Conservation (phyloP, 2,329 filamentous ascomycete species). For the Penicillium sp. region DNA sequence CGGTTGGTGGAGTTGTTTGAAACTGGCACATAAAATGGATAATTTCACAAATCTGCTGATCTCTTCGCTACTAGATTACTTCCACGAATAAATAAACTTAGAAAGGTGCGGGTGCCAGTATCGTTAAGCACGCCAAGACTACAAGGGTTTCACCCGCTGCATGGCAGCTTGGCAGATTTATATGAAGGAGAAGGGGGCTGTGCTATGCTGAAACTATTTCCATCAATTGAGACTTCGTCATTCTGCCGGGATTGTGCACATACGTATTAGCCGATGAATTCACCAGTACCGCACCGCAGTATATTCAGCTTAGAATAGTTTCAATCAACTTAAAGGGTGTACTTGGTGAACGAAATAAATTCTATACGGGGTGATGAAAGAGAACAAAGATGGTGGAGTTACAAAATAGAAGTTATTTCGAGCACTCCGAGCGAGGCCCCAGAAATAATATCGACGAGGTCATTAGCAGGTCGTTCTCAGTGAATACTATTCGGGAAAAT, state of each 20-base stretch:
- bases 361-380: too few relatives aligned
- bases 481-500: too few relatives aligned
- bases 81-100: slow-evolving; percentile 14
- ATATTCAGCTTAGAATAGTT: too few relatives aligned
- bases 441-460: too few relatives aligned
- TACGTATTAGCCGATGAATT: background rate
- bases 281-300: background rate
- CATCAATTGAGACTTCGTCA: slow-evolving; percentile 8
- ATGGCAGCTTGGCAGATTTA: slow-evolving; percentile 13
- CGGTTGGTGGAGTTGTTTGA: background rate
- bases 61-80: background rate
- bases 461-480: too few relatives aligned
- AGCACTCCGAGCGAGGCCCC: too few relatives aligned
- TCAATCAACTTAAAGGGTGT: too few relatives aligned
- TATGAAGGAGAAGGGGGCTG: slow-evolving; percentile 4
- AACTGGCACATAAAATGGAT: too few relatives aligned
- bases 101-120: background rate
- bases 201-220: slow-evolving; percentile 4
- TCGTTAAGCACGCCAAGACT: slow-evolving; percentile 11
- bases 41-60: background rate
- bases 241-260: background rate
- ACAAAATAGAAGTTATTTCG: too few relatives aligned
- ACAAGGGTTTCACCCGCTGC: slow-evolving; percentile 11
- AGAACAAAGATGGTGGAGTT: too few relatives aligned
- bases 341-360: too few relatives aligned